Evolutionary conservation across 306 rosid species (phyloP).

Genomic region (Pterocarpus santalinus): DNA sequence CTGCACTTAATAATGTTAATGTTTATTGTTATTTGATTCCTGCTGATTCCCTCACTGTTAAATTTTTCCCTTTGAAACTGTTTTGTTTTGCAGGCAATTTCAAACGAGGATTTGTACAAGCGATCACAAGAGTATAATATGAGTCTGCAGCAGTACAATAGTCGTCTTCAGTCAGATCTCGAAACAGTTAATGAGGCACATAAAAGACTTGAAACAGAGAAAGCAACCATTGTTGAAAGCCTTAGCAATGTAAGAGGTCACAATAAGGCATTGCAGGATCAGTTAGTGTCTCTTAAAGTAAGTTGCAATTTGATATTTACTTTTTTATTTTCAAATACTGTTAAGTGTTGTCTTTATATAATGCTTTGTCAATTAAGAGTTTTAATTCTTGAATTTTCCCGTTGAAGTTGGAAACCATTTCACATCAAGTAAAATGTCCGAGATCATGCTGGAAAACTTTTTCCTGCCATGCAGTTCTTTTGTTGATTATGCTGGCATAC

Average conservation of each 20-base stretch:
- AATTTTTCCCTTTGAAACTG: neutral
- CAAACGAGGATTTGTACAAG: slow-evolving; percentile 79
- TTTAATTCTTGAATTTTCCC: slow-evolving; percentile 14
- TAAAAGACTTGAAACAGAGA: slow-evolving; percentile 80
- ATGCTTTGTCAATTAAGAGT: neutral
- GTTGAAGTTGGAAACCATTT: slow-evolving; percentile 5
- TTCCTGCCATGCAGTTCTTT: neutral
- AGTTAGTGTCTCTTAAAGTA: slow-evolving; percentile 75
- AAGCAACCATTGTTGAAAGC: slow-evolving; percentile 77
- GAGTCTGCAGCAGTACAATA: slow-evolving; percentile 83
- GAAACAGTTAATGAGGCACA: slow-evolving; percentile 72
- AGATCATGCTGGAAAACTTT: neutral
- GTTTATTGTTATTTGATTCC: slow-evolving; percentile 19
- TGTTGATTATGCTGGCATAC: slow-evolving; percentile 31
- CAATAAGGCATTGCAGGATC: slow-evolving; percentile 82
- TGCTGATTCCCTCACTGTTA: neutral
- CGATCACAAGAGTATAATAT: slow-evolving; percentile 89
- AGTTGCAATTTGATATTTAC: slow-evolving; percentile 29
- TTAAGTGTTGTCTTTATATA: neutral
- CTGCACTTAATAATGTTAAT: neutral
- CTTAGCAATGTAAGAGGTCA: slow-evolving; percentile 79
- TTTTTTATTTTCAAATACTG: neutral
- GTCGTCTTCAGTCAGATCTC: slow-evolving; percentile 82
- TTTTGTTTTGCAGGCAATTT: slow-evolving; percentile 66
- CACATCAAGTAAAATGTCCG: slow-evolving; percentile 23